These are phyloP conservation scores for Solanum gracilifrons DNA, from an alignment of 257 asterid species.

Conservation along the genomic window DNA sequence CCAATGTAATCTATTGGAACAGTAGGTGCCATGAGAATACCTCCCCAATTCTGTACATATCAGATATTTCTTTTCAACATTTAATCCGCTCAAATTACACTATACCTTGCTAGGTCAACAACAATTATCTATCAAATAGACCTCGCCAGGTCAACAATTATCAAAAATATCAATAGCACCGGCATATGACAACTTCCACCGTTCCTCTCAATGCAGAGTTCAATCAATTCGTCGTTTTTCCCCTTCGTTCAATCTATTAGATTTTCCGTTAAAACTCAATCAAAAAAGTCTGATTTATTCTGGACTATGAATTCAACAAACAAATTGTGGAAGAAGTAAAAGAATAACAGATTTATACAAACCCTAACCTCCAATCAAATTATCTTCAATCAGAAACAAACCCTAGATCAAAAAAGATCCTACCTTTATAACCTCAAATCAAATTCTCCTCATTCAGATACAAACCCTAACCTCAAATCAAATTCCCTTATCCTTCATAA, in stretches of 20 bases:
- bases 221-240: background rate
- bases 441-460: background rate
- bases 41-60: slow-evolving; percentile 28
- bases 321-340: background rate
- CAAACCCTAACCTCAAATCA: slow-evolving; percentile 13
- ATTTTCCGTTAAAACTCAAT: background rate
- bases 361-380: slow-evolving; percentile 7
- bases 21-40: slow-evolving; percentile 50
- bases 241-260: background rate
- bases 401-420: background rate
- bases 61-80: slow-evolving; percentile 20
- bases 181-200: background rate
- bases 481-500: background rate
- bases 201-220: slow-evolving; percentile 2
- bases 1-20: slow-evolving; percentile 49
- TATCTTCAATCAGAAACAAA: background rate
- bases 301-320: background rate
- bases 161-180: slow-evolving; percentile 6
- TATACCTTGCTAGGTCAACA: background rate
- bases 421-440: background rate
- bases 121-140: background rate
- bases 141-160: slow-evolving; percentile 1
- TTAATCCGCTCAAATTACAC: slow-evolving; percentile 1
- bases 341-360: slow-evolving; percentile 1
- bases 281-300: background rate